phyloP scores from a whole-genome alignment of 2,329 filamentous ascomycete species.

The Trichophaea hybrida region DNA sequence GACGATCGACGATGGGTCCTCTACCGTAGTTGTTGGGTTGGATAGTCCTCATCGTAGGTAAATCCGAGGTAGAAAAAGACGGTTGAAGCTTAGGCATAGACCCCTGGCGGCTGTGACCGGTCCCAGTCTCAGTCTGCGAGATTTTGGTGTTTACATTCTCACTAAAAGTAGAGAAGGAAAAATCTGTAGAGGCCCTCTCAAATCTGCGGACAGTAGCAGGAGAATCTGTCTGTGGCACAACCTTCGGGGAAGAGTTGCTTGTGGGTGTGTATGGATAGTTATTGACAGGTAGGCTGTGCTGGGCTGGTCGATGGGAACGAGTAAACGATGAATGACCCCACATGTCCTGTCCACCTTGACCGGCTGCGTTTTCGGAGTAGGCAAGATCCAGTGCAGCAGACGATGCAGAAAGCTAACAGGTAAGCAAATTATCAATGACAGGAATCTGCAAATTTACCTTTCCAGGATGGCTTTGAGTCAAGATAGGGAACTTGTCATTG shows the following conservation, averaged over 20 bases:
- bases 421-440: conserved; percentile 8
- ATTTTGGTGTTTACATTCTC: conserved; percentile 19
- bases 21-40: conserved; percentile 32
- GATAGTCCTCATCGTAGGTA: conserved; percentile 65
- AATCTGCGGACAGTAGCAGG: conserved; percentile 22
- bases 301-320: conserved; percentile 44
- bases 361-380: conserved; percentile 50
- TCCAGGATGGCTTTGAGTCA: conserved; percentile 43
- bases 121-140: conserved; percentile 13
- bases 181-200: conserved; percentile 18
- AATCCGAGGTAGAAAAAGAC: conserved; percentile 80
- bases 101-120: conserved; percentile 34
- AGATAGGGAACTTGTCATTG: conserved; percentile 76
- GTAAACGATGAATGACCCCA: conserved; percentile 30
- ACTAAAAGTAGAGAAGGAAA: conserved; percentile 18
- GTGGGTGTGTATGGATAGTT: conserved; percentile 29
- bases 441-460: conserved; percentile 34
- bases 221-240: conserved; percentile 25
- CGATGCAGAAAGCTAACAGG: conserved; percentile 55
- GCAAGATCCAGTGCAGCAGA: conserved; percentile 70
- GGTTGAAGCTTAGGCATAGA: conserved; percentile 63
- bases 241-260: conserved; percentile 26
- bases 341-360: conserved; percentile 37
- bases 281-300: conserved; percentile 46
- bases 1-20: conserved; percentile 17